Evolutionary conservation across 768 basidiomycete genomes (phyloP).

Genomic region (Tephrocybe sp.): DNA sequence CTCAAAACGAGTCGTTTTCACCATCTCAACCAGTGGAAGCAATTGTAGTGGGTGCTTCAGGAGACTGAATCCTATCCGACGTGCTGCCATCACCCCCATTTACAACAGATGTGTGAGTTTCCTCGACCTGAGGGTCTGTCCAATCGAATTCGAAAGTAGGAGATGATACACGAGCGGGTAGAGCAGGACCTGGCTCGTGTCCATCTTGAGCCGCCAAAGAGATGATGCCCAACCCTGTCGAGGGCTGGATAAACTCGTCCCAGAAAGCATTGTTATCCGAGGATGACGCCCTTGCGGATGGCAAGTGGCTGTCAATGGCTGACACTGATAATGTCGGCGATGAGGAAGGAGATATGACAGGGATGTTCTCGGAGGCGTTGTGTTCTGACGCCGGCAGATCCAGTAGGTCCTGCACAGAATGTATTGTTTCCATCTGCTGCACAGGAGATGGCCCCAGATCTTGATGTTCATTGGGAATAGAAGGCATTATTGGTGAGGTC

Average conservation of each 20-base stretch:
- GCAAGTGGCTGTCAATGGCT: neutral
- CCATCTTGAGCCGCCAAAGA: too few relatives aligned
- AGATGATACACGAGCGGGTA: neutral
- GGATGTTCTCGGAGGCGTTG: neutral
- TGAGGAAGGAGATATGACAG: neutral
- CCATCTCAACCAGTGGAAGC: too few relatives aligned
- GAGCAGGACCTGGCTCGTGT: too few relatives aligned
- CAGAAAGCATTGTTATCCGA: neutral
- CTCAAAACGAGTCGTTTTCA: too few relatives aligned
- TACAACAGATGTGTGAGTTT: too few relatives aligned
- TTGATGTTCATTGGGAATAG: neutral
- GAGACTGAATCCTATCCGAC: too few relatives aligned
- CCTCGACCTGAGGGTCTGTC: too few relatives aligned
- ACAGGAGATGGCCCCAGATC: neutral
- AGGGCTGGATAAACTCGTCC: neutral
- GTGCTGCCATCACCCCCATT: too few relatives aligned
- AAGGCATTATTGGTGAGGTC: neutral
- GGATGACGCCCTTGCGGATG: neutral
- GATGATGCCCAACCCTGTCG: too few relatives aligned
- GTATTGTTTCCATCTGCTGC: slow-evolving; percentile 2
- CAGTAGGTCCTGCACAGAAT: slow-evolving; percentile 3
- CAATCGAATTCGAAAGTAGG: neutral
- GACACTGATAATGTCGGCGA: neutral
- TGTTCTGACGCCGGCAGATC: neutral
- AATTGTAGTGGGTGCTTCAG: too few relatives aligned